Conservation (phyloP, 768 basidiomycete genomes). For the Mycena floridula region DNA sequence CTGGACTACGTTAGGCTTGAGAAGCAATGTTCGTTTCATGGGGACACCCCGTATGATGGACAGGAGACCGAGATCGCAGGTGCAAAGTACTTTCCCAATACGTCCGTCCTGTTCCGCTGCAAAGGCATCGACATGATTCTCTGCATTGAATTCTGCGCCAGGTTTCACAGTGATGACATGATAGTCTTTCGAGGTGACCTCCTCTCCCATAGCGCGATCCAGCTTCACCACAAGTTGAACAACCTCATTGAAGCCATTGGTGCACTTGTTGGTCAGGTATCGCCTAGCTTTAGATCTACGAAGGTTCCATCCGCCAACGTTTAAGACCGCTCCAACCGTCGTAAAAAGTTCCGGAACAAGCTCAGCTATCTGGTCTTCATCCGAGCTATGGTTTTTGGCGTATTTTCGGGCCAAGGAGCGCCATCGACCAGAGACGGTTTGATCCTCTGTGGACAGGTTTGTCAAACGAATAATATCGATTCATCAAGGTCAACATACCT, state of each 20-base stretch:
- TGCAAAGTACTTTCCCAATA: background rate
- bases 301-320: background rate
- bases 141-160: background rate
- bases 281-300: background rate
- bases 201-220: background rate
- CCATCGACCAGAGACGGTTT: conserved; percentile 50
- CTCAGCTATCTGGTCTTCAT: no score
- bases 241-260: background rate
- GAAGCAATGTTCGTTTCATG: no score
- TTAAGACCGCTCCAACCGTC: background rate
- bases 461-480: no score
- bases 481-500: no score
- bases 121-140: background rate
- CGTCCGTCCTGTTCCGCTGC: background rate
- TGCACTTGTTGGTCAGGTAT: background rate
- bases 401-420: conserved; percentile 28
- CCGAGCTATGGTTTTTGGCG: background rate
- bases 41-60: background rate
- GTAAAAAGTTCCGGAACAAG: background rate
- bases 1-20: no score
- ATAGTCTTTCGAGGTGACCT: background rate
- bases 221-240: background rate
- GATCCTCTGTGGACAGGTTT: conserved; percentile 32
- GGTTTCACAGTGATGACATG: background rate
- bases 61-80: background rate